A percentile compares a stretch with the other conserved stretches of the same genome.
These are phyloP conservation scores for Endoconidiophora polonica DNA, from an alignment of 2,329 filamentous ascomycete species.

Conservation along the genomic window DNA sequence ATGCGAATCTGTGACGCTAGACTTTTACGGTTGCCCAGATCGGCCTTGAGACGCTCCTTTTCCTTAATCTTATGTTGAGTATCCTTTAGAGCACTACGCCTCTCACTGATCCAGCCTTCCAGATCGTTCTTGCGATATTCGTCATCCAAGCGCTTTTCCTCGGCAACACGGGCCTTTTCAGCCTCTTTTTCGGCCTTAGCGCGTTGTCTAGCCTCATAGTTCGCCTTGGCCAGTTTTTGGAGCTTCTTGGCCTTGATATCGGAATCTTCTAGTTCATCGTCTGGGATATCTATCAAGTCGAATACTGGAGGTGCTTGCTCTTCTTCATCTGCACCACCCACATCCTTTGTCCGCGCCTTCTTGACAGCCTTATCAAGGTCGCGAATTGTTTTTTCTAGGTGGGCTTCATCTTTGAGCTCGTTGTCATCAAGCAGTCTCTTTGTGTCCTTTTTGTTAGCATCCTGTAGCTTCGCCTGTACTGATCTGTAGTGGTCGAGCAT, in stretches of 20 bases:
- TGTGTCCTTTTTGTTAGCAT: constrained; percentile 79
- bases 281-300: constrained; percentile 71
- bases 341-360: constrained; percentile 80
- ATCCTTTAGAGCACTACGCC: constrained; percentile 53
- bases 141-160: constrained; percentile 68
- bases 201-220: constrained; percentile 80
- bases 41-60: constrained; percentile 78
- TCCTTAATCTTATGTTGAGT: constrained; percentile 78
- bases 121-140: constrained; percentile 73
- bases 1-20: constrained; percentile 92
- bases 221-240: constrained; percentile 83
- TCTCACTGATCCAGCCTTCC: constrained; percentile 73
- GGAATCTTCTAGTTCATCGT: constrained; percentile 86
- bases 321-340: constrained; percentile 60
- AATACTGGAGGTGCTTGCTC: constrained; percentile 74
- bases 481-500: constrained; percentile 88
- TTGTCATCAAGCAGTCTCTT: constrained; percentile 74
- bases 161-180: constrained; percentile 68
- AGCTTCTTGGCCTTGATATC: constrained; percentile 82
- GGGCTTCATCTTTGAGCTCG: constrained; percentile 79
- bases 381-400: constrained; percentile 68
- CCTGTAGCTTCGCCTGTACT: constrained; percentile 53
- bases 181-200: constrained; percentile 92
- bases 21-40: constrained; percentile 91
- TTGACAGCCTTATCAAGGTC: constrained; percentile 84